phyloP scores from a whole-genome alignment of 1,139 yeast genomes.

The Pichia kudriavzevii region DNA sequence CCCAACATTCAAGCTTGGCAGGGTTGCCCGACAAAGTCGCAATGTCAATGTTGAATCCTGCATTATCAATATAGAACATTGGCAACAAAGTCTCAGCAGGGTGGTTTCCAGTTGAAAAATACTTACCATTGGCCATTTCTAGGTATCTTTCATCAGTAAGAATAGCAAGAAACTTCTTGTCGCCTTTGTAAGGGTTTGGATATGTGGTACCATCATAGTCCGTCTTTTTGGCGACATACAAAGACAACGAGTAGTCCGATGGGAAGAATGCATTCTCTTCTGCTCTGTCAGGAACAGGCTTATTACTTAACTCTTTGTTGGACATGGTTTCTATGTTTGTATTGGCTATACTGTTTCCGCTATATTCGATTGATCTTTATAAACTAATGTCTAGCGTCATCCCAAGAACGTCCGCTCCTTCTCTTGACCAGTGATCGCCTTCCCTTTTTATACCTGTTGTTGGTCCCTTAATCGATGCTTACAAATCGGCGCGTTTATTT shows the following conservation, averaged over 20 bases:
- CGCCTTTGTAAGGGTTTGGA: conserved; percentile 7
- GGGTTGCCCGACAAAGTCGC: conserved; percentile 13
- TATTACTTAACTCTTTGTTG: conserved; percentile 1
- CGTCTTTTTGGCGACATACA: conserved; percentile 8
- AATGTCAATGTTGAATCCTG: conserved; percentile 12
- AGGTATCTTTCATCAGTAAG: conserved; percentile 12
- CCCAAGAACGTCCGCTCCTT: too few species aligned
- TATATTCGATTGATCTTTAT: too few species aligned
- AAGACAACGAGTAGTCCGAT: conserved; percentile 11
- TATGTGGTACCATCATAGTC: conserved; percentile 13
- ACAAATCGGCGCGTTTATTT: too few species aligned
- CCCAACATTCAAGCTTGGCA: conserved; percentile 12
- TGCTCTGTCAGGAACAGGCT: conserved; percentile 8
- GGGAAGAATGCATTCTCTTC: conserved; percentile 13
- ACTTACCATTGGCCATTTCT: conserved; percentile 9
- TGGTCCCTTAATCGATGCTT: too few species aligned
- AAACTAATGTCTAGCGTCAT: too few species aligned
- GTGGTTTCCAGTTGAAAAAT: conserved; percentile 13
- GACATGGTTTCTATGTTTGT: too few species aligned
- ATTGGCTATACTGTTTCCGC: too few species aligned
- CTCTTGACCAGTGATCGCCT: too few species aligned
- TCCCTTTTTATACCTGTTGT: too few species aligned
- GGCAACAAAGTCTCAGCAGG: conserved; percentile 13
- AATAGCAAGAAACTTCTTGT: conserved; percentile 7
- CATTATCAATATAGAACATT: conserved; percentile 10